Evolutionary conservation across 352 stramenopile species (phyloP), one percentile per base, ranked within the genome.

Genomic region (Phytophthora colocasiae): DNA sequence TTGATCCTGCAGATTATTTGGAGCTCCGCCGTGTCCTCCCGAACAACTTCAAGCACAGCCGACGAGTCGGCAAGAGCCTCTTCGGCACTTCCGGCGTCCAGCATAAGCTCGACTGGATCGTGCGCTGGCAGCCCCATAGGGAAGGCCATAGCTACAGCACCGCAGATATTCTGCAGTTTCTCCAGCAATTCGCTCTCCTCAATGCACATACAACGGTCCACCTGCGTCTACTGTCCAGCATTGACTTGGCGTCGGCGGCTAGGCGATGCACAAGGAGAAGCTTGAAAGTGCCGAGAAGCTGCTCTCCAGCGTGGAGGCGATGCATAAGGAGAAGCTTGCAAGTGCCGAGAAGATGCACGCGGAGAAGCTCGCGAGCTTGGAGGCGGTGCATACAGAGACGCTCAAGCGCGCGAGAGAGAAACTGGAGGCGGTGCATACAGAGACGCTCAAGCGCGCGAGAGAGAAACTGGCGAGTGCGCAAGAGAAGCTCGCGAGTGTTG

Each of bases 101-200:
- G 73, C 52, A 96, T 81, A 24, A 89, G 73, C 62, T 85, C 80
- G 19, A 98, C 82, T 4, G 91, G 78, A 75, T 99, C 96, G 72
- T 92, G 91, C 24, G 85, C 68, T n/a, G 97, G 95, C 12, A 99
- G 77, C 0, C 95, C 97, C 91, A 97, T 98, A 7, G 97, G 97
- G 71, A 97, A 99, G 17, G 92, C 92, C 81, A 97, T 97, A 57
- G 83, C 96, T 34, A 98, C 90, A 8, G 93, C 93, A 17, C 91
- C 93, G 6, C 91, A 78, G 39, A 98, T 93, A 68, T 96, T 97
- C 58, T 92, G 80, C 40, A 99, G 81, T 69, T 98, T 98, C 62
- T 99, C 94, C 27, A 94, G 52, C n/a, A 99, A 73, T 11, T 80
- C 73, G 6, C 71, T 70, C 43, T 85, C 65, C 19, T 76, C 83